Evolutionary conservation across 192 early-diverging fungal species (phyloP), one percentile per base, ranked within the genome.

Genomic region (Lunasporangiospora selenospora): DNA sequence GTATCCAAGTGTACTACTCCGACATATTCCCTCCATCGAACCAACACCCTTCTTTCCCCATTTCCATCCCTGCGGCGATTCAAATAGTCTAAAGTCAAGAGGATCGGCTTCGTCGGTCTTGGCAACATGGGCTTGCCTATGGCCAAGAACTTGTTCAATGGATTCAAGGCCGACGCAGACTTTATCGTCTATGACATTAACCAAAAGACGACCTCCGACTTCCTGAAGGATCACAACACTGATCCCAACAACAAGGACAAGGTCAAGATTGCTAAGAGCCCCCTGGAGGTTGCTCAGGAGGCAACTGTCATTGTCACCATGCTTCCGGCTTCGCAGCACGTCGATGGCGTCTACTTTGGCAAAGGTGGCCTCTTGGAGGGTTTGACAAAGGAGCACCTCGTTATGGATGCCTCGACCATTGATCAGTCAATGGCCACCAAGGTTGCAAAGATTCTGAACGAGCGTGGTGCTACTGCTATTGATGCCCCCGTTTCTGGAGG

Each of bases 401-500:
- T 94, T 21, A 88, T 98, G 47, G 97, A 99, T 76, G 95, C 89
- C 18, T 93, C 90, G 57, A 98, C 97, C 9, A 97, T 99, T 55
- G 95, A 97, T 67, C 88, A 92, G 23, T 76, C 77, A 21, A 90
- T 93, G 23, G 85, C 91, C 2, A 83, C 79, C 19, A 80, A 85
- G n/a, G 88, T 97, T 2, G 88, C 91, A 7, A 73, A 80, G 32
- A 60, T 77, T 9, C 78, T 92, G 31, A 73, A 78, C 37, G 77
- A 79, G 7, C 87, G 88, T 33, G 88, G 85, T 7, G 88, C 83
- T 15, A 81, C 67, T 19, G 85, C 83, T 10, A 77, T 97, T 12
- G 97, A 99, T 80, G 94, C 95, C 4, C 97, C 97, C 16, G 96
- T 99, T 4, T 93, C 91, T 59, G 97, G 97, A 40, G 97, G 95